Percentiles rank a stretch among this genome's conserved stretches.
These are phyloP conservation scores for Leccinum ochraceum DNA, from an alignment of 768 basidiomycete species.

Conservation along the genomic window DNA sequence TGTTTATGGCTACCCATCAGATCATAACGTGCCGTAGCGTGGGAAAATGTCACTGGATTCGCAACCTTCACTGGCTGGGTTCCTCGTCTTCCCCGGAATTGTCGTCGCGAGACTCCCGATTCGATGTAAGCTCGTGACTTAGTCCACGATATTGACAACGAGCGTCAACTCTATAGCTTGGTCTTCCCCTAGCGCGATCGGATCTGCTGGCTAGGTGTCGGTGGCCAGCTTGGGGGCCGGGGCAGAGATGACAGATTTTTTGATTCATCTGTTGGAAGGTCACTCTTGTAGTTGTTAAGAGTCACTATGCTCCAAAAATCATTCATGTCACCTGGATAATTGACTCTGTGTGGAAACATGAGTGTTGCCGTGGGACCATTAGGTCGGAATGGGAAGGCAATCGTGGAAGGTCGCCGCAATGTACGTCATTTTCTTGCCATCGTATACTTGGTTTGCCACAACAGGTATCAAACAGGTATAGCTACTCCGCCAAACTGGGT, in stretches of 20 bases:
- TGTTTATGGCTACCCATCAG: no score
- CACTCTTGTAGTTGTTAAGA: slow-evolving; percentile 1
- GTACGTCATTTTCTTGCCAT: slow-evolving; percentile 40
- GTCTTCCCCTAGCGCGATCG: slow-evolving; percentile 95
- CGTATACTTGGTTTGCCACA: not conserved
- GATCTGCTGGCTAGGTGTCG: slow-evolving; percentile 89
- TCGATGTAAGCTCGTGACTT: slow-evolving; percentile 59
- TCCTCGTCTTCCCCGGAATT: slow-evolving; percentile 70
- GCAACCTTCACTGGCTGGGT: slow-evolving; percentile 82
- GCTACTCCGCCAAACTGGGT: slow-evolving; percentile 51
- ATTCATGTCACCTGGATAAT: slow-evolving; percentile 92
- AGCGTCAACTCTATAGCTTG: slow-evolving; percentile 70
- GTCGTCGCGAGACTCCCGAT: slow-evolving; percentile 83
- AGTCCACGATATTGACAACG: not conserved
- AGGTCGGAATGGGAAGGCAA: slow-evolving; percentile 91
- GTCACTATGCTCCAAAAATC: slow-evolving; percentile 49
- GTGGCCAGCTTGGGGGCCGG: slow-evolving; percentile 63
- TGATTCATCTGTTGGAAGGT: slow-evolving; percentile 73
- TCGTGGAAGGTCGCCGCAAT: slow-evolving; percentile 90
- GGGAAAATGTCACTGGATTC: slow-evolving; percentile 69
- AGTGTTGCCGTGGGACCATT: slow-evolving; percentile 89
- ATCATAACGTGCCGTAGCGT: slow-evolving; percentile 53
- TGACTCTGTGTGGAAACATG: slow-evolving; percentile 92
- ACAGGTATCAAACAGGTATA: slow-evolving; percentile 55
- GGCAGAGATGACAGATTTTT: slow-evolving; percentile 88